Base-by-base conservation (phyloP, 352 stramenopile genomes). In the Globisporangium irregulare region DNA sequence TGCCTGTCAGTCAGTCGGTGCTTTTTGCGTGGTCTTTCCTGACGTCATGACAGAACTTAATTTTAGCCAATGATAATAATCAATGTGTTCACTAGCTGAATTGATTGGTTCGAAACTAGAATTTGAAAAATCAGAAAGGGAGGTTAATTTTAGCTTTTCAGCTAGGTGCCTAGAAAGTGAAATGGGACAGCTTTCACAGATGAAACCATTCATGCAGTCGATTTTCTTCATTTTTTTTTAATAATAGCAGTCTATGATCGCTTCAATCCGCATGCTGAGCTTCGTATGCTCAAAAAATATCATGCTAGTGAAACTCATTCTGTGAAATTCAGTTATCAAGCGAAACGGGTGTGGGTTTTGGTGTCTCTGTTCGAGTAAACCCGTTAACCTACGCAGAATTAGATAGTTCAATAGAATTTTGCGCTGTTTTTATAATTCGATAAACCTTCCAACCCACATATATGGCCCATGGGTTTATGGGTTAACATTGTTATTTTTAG, bases 221-320 rank as follows among this genome's bases (percentile, higher is more conserved):
- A 29, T 34, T 14, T 34, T 46, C 14, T 46, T 5, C 12, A 18
- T 24, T 15, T 5, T 6, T 18, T 6, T 15, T 46, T 12, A 18
- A 53, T 22, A 10, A 54, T 54, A 3, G 2, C 12, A 12, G 1
- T 7, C 6, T 25, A 24, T 15, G 36, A n/a, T 43, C 18, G 8
- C 15, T 20, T 3, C 29, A 57, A 10, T 34, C 41, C 54, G 53
- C 62, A 68, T n/a, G 5, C 25, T 48, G 6, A 12, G 5, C 2
- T 55, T n/a, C 55, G 54, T 68, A 68, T 58, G 25, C 4, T 60
- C 22, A 67, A 12, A 34, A 60, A 60, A 51, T 46, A 14, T 65
- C 43, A 64, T 24, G 18, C 20, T 7, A 18, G 5, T 25, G n/a
- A 54, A 54, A 20, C 8, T 0, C n/a, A 3, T 24, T 27, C 48